Evolutionary conservation across 1,139 yeast species (phyloP).

Genomic region (Blastobotrys persicus): DNA sequence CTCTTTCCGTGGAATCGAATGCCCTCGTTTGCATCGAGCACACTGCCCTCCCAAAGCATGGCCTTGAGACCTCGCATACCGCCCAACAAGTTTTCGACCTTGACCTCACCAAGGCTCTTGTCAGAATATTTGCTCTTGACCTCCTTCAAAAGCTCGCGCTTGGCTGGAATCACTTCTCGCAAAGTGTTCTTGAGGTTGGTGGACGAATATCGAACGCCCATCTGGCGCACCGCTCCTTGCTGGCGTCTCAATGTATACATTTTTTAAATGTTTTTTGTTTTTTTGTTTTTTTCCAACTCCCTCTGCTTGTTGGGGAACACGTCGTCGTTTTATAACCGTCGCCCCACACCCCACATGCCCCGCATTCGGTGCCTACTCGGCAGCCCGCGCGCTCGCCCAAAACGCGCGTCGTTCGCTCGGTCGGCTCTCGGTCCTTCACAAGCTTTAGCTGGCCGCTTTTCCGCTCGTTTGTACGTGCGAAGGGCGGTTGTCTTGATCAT

Average conservation of each 20-base stretch:
- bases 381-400: no score
- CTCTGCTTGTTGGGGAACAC: no score
- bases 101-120: slow-evolving; percentile 43
- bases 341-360: neutral
- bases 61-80: slow-evolving; percentile 57
- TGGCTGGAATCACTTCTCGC: slow-evolving; percentile 43
- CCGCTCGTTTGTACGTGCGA: no score
- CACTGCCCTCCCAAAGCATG: slow-evolving; percentile 55
- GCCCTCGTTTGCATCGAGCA: slow-evolving; percentile 52
- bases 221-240: slow-evolving; percentile 1
- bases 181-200: slow-evolving; percentile 40
- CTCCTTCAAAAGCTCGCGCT: slow-evolving; percentile 39
- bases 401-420: neutral
- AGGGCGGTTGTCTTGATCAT: no score
- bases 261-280: neutral
- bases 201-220: slow-evolving; percentile 27
- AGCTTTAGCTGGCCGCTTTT: no score
- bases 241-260: neutral
- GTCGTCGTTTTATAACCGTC: neutral
- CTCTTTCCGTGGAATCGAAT: slow-evolving; percentile 55
- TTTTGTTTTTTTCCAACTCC: no score
- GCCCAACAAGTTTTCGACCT: slow-evolving; percentile 47
- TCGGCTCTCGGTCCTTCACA: neutral
- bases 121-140: slow-evolving; percentile 40
- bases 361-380: neutral